Evolutionary conservation across 192 early-diverging fungal genomes (phyloP), one percentile per base, ranked within the genome.

Genomic region (Lunasporangiospora selenospora): DNA sequence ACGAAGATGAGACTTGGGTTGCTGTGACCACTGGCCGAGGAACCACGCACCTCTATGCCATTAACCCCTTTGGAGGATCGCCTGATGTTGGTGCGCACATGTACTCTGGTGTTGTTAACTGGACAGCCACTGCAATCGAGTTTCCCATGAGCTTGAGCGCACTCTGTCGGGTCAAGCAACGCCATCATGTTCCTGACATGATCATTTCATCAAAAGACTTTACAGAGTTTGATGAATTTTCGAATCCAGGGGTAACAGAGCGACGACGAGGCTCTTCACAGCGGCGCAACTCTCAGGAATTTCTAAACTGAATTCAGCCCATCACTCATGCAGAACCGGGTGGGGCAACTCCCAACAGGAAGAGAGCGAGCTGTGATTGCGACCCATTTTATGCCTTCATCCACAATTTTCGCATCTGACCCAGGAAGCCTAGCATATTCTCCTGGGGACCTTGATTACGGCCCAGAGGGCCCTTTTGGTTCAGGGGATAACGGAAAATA

Each of bases 21-120:
- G 86, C 81, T 12, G 90, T 90, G 1, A 89, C 82, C 32, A 91
- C 91, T 2, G 85, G 84, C 1, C 58, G 87, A 37, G 91, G 92
- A 5, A 94, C 93, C 0, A 89, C 89, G 0, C 85, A 94, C 66
- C 53, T 94, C 26, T 94, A 85, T 58, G 82, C 84, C 2, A 81
- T 89, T 32, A 87, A 89, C 51, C 86, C 87, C 3, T 83, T 82
- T 33, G 84, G 84, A 39, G 85, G 86, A 0, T 75, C 76, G 9
- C 59, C 83, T n/a, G 83, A 88, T 54, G 76, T 86, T 21, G 62
- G 65, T 1, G 83, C 81, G 10, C 86, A 88, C 63, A 78, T 88
- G 36, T 73, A 73, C 40, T 53, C 60, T 13, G 69, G 69, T n/a
- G 69, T 73, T 16, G 61, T 73, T 7, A 73, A 73, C 30, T 73